Evolutionary conservation across 2,329 filamentous ascomycete genomes (phyloP), one percentile per base, ranked within the genome.

Genomic region (Phoma sp.): DNA sequence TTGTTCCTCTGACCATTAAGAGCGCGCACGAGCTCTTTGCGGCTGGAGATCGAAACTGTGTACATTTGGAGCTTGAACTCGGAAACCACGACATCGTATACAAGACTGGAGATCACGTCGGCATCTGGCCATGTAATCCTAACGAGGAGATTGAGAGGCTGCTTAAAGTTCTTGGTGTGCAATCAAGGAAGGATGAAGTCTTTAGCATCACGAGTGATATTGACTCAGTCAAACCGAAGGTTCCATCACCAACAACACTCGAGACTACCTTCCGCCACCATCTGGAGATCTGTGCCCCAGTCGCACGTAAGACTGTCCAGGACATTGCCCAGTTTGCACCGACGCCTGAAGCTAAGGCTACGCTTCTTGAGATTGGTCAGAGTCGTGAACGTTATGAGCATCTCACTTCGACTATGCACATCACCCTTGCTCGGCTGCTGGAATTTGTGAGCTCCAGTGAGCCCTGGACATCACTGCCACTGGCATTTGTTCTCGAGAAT

Each of bases 261-360:
- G 59, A 73, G 1, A 72, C 74, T 0, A 69, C 79, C 3, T 75
- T 82, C 57, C 67, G 72, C 4, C 71, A 80, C 56, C 78, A 82
- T 48, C 74, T 82, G 1, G 80, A 82, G 48, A 78, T 81, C 55
- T 71, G 77, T 55, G 76, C 67, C 1, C 72, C 75, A 1, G 67
- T 80, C 3, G 69, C 76, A 1, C 67, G 77, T 43, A 76, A 79
- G 40, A 72, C 68, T 4, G 61, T 78, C 8, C 54, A 69, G 2
- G 60, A 70, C 2, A 60, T 80, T 2, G 67, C 72, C 1, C 69
- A 74, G 24, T 80, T 79, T 57, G 75, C 78, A 5, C 76, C 78
- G 1, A 69, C 66, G 0, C 36, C 59, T 1, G 53, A 62, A 4
- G 68, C 74, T 0, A 75, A 70, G 50, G 49, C 61, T 4, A 69